Evolutionary conservation across 2,329 filamentous ascomycete species (phyloP).

Genomic region (Dothideomycetidae sp.): DNA sequence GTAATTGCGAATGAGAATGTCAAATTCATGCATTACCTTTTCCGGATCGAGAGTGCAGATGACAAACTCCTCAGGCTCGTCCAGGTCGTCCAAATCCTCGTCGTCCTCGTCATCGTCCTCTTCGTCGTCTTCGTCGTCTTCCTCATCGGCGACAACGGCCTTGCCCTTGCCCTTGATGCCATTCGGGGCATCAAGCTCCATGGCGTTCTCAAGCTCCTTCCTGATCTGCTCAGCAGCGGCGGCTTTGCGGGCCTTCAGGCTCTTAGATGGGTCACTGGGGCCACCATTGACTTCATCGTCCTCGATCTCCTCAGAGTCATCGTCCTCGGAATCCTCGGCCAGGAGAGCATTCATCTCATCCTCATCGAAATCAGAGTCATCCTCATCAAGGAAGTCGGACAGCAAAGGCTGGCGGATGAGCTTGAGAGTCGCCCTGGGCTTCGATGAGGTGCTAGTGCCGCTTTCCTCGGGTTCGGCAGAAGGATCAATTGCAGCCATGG

Average conservation of each 20-base stretch:
- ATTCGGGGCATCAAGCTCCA: slow-evolving; percentile 54
- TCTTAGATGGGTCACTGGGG: slow-evolving; percentile 80
- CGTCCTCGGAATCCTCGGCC: slow-evolving; percentile 44
- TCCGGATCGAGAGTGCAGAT: slow-evolving; percentile 90
- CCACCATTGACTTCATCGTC: slow-evolving; percentile 73
- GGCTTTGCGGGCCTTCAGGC: slow-evolving; percentile 69
- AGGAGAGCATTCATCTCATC: slow-evolving; percentile 45
- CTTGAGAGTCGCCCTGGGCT: slow-evolving; percentile 76
- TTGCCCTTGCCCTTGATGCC: slow-evolving; percentile 46
- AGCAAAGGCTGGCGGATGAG: slow-evolving; percentile 60
- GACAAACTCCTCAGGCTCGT: slow-evolving; percentile 75
- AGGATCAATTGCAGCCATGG: slow-evolving; percentile 96
- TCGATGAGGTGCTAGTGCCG: slow-evolving; percentile 22
- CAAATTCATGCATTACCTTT: slow-evolving; percentile 46
- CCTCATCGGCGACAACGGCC: slow-evolving; percentile 42
- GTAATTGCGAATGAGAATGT: slow-evolving; percentile 14
- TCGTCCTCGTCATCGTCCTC: slow-evolving; percentile 38
- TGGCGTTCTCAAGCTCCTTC: slow-evolving; percentile 46
- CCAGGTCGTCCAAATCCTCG: slow-evolving; percentile 47
- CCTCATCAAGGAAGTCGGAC: slow-evolving; percentile 45
- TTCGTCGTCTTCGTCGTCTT: slow-evolving; percentile 34
- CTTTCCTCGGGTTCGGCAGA: slow-evolving; percentile 45
- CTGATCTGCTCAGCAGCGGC: slow-evolving; percentile 67
- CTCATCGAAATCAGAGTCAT: slow-evolving; percentile 49
- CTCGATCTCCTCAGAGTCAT: slow-evolving; percentile 38